These are phyloP conservation scores for Penicillium arizonense DNA, from an alignment of 495 filamentous ascomycete species.

Conservation along the genomic window DNA sequence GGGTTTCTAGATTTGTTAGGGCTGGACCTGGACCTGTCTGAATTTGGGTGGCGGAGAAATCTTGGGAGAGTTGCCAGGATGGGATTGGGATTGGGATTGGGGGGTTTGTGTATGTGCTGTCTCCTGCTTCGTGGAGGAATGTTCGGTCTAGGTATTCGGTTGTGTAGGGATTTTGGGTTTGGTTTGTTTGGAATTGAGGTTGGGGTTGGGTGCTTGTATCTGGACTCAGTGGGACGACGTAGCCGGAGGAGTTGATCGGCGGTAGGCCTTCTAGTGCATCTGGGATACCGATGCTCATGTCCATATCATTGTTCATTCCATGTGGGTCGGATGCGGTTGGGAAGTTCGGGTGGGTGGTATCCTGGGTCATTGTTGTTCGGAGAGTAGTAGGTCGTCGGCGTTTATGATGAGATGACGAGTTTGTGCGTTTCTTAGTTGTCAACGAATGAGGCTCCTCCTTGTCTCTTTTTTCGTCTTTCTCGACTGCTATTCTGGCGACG, in stretches of 20 bases:
- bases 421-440: constrained; percentile 8
- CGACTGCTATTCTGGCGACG: constrained; percentile 81
- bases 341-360: not conserved
- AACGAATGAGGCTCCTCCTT: constrained; percentile 9
- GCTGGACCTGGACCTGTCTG: not conserved
- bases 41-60: constrained; percentile 9
- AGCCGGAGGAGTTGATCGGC: constrained; percentile 38
- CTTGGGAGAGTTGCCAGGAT: constrained; percentile 12
- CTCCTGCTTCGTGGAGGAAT: not conserved
- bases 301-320: constrained; percentile 16
- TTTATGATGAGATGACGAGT: too few species aligned
- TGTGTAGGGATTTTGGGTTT: constrained; percentile 6
- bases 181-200: constrained; percentile 2
- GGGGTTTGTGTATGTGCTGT: not conserved
- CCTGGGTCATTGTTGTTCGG: constrained; percentile 9
- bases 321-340: constrained; percentile 3
- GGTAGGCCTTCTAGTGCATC: constrained; percentile 36
- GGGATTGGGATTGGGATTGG: constrained; percentile 2
- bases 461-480: constrained; percentile 68
- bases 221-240: constrained; percentile 37
- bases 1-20: not conserved
- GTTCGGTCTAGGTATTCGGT: constrained; percentile 6
- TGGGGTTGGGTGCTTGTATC: not conserved
- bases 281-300: constrained; percentile 23
- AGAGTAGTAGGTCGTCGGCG: constrained; percentile 11